phyloP scores from a whole-genome alignment of 2,329 filamentous ascomycete species.

The Blumeria graminis region DNA sequence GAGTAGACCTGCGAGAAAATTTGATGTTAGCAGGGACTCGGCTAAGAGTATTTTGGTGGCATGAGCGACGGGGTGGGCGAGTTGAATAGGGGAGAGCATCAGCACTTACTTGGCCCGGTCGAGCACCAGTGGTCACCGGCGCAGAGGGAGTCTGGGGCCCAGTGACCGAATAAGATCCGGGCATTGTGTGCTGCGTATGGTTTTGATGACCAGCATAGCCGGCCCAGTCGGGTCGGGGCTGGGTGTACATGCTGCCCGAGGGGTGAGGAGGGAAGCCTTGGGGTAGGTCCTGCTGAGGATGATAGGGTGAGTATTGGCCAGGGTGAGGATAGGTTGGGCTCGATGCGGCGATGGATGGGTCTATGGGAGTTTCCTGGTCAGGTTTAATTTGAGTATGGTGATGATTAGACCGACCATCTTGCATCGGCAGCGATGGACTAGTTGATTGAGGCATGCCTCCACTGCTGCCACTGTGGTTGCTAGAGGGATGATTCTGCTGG shows the following conservation, averaged over 20 bases:
- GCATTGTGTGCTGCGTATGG: conserved; percentile 16
- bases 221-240: conserved; percentile 51
- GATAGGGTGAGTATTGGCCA: conserved; percentile 67
- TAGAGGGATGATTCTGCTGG: conserved; percentile 55
- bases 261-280: conserved; percentile 45
- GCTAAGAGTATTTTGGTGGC: neutral
- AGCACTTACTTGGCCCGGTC: conserved; percentile 34
- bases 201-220: conserved; percentile 35
- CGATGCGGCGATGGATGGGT: conserved; percentile 86
- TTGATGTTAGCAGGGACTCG: neutral
- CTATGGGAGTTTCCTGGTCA: conserved; percentile 96
- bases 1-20: conserved; percentile 63
- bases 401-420: conserved; percentile 56
- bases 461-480: conserved; percentile 46
- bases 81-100: neutral
- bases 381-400: conserved; percentile 60
- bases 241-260: conserved; percentile 36
- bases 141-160: conserved; percentile 24
- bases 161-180: conserved; percentile 13
- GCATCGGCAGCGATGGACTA: conserved; percentile 86
- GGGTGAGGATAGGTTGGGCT: conserved; percentile 65
- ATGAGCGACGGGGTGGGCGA: neutral
- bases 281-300: conserved; percentile 64
- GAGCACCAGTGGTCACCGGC: conserved; percentile 25
- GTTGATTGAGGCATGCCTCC: conserved; percentile 96